Conservation (phyloP, 2,329 filamentous ascomycete genomes). For the Thelonectria rubi region DNA sequence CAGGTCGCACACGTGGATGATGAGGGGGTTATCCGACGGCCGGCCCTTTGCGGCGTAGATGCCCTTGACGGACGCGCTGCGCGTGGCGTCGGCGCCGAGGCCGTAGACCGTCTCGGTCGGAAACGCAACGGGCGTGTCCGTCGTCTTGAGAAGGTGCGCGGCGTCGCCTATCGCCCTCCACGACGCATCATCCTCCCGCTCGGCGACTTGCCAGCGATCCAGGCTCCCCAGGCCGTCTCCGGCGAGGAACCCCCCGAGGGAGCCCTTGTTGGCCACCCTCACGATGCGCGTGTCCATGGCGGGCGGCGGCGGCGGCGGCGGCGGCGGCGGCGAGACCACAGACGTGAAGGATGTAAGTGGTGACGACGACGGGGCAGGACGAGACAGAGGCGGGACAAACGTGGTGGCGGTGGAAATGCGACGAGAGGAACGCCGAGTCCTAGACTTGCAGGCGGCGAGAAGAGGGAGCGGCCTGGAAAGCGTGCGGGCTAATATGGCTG, state of each 20-base stretch:
- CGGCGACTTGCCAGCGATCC: slow-evolving; percentile 54
- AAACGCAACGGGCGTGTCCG: slow-evolving; percentile 85
- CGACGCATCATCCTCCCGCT: slow-evolving; percentile 39
- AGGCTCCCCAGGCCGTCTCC: slow-evolving; percentile 45
- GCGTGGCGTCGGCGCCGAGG: slow-evolving; percentile 93
- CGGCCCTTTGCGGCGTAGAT: slow-evolving; percentile 92
- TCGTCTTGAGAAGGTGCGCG: slow-evolving; percentile 70
- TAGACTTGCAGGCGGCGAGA: not conserved
- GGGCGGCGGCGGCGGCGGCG: not conserved
- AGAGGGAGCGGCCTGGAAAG: slow-evolving; percentile 12
- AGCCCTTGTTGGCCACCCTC: slow-evolving; percentile 44
- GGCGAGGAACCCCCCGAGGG: slow-evolving; percentile 48
- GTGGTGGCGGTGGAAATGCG: slow-evolving; percentile 11
- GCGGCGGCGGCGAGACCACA: not conserved
- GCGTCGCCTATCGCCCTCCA: slow-evolving; percentile 66
- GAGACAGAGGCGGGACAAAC: slow-evolving; percentile 13
- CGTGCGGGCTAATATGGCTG: slow-evolving; percentile 27
- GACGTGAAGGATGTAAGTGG: slow-evolving; percentile 43
- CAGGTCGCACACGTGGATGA: slow-evolving; percentile 88
- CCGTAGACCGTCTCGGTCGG: slow-evolving; percentile 98
- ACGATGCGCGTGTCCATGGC: slow-evolving; percentile 54
- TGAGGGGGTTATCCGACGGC: slow-evolving; percentile 93
- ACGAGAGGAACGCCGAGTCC: slow-evolving; percentile 8
- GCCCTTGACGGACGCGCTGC: slow-evolving; percentile 82
- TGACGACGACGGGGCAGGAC: slow-evolving; percentile 15